Evolutionary conservation across 2,329 filamentous ascomycete genomes (phyloP), one percentile per base, ranked within the genome.

Genomic region (Fusarium compactum): DNA sequence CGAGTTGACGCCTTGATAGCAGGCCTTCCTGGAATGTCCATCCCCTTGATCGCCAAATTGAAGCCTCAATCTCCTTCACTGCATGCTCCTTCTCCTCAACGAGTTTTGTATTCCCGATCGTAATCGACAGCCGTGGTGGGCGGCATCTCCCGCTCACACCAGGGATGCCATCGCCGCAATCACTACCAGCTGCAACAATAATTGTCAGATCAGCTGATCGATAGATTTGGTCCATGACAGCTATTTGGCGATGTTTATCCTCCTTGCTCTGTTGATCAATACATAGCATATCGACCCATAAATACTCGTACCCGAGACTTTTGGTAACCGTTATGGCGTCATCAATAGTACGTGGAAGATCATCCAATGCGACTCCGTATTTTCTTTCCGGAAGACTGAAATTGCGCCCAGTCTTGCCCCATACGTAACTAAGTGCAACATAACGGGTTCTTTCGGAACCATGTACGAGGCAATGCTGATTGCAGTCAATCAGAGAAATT

Each of bases 321-420:
- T 38, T 38, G 6, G 34, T 38, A 6, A 38, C 34, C 6, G 6
- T 12, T 0, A 38, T n/a, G 3, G 34, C 34, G 12, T 38, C 34
- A 2, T 3, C 4, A 2, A 38, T 38, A n/a, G 34, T 38, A 4
- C 18, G 34, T 4, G 34, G 34, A 7, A 38, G 34, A n/a, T 5
- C 5, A 7, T 6, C 1, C 1, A 38, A n/a, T n/a, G 18, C 9
- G 6, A 38, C 18, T 7, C 34, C 34, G 18, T n/a, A 38, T 0
- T 6, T 6, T 2, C 34, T n/a, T 4, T n/a, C 10, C 3, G 34
- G 18, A 12, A n/a, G 18, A 0, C 4, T n/a, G 6, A 38, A 38
- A 4, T n/a, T 4, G 9, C 34, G 18, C 6, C 34, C 34, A 1
- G 18, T 12, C 10, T n/a, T n/a, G 18, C 34, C 34, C 34, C 34